Evolutionary conservation across 352 stramenopile species (phyloP).

Genomic region (Globisporangium nodosum): DNA sequence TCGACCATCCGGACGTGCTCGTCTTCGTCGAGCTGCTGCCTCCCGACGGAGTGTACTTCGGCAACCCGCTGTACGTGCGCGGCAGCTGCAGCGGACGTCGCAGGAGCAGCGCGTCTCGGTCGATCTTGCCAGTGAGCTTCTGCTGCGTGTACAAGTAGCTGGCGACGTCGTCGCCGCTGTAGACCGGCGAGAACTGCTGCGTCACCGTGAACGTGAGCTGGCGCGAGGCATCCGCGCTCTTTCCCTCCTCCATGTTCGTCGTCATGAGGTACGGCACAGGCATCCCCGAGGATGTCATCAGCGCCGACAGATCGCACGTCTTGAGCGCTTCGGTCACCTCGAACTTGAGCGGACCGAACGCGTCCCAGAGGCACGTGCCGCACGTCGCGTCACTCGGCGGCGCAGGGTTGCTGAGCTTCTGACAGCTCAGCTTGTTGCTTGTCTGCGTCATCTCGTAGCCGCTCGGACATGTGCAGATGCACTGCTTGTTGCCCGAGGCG

Average conservation of each 20-base stretch:
- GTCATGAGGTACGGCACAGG: slow-evolving; percentile 10
- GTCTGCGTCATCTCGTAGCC: slow-evolving; percentile 12
- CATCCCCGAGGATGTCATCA: background rate
- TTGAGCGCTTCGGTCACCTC: slow-evolving; percentile 10
- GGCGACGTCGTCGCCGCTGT: slow-evolving; percentile 6
- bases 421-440: background rate
- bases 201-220: slow-evolving; percentile 3
- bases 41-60: background rate
- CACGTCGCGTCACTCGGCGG: background rate
- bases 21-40: slow-evolving; percentile 6
- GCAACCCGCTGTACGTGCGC: background rate
- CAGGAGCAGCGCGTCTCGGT: slow-evolving; percentile 8
- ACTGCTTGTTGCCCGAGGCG: slow-evolving; percentile 1
- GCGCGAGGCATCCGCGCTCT: slow-evolving; percentile 1
- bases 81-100: slow-evolving; percentile 8
- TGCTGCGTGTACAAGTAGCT: slow-evolving; percentile 4
- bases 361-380: slow-evolving; percentile 14
- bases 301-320: slow-evolving; percentile 4
- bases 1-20: slow-evolving; percentile 2
- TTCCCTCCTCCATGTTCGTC: background rate
- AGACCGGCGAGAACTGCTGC: slow-evolving; percentile 2
- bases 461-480: slow-evolving; percentile 16
- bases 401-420: slow-evolving; percentile 4
- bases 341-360: slow-evolving; percentile 9
- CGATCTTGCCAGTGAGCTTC: slow-evolving; percentile 1